Evolutionary conservation across 306 rosid genomes (phyloP).

Genomic region (Coriaria nepalensis): DNA sequence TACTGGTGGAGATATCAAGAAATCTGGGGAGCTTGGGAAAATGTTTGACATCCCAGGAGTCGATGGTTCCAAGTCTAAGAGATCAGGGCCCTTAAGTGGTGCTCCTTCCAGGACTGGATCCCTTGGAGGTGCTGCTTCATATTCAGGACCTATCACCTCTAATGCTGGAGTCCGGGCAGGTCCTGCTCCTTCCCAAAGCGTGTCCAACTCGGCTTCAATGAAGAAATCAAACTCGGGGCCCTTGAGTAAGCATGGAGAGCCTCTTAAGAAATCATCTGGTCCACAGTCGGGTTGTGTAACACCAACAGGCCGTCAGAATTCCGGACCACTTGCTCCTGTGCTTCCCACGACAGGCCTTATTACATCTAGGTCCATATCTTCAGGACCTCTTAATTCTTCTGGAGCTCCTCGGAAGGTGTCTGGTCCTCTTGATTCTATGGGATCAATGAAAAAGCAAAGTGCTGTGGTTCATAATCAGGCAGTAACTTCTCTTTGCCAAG

Average conservation of each 20-base stretch:
- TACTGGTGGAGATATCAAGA: slow-evolving; percentile 95
- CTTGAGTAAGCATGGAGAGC: slow-evolving; percentile 88
- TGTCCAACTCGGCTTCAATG: slow-evolving; percentile 59
- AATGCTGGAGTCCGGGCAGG: slow-evolving; percentile 76
- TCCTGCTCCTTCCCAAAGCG: slow-evolving; percentile 50
- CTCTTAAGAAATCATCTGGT: slow-evolving; percentile 87
- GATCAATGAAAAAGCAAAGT: slow-evolving; percentile 59
- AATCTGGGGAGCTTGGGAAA: slow-evolving; percentile 87
- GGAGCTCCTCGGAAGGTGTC: slow-evolving; percentile 98
- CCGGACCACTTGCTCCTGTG: slow-evolving; percentile 89
- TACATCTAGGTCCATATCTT: slow-evolving; percentile 86
- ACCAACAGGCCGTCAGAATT: slow-evolving; percentile 62
- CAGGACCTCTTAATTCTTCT: slow-evolving; percentile 90
- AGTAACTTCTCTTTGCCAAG: slow-evolving; percentile 64
- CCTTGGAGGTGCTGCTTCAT: slow-evolving; percentile 86
- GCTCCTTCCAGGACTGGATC: slow-evolving; percentile 89
- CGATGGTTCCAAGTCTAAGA: slow-evolving; percentile 86
- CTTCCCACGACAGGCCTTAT: slow-evolving; percentile 94
- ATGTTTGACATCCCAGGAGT: slow-evolving; percentile 81
- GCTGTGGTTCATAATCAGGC: slow-evolving; percentile 57
- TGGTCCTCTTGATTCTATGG: slow-evolving; percentile 73
- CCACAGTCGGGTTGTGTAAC: slow-evolving; percentile 97
- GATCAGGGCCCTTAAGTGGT: slow-evolving; percentile 66
- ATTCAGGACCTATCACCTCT: slow-evolving; percentile 79
- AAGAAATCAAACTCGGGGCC: slow-evolving; percentile 96